These are phyloP conservation scores for Fragilaria crotonensis DNA, from an alignment of 108 stramenopile genomes.

Conservation along the genomic window DNA sequence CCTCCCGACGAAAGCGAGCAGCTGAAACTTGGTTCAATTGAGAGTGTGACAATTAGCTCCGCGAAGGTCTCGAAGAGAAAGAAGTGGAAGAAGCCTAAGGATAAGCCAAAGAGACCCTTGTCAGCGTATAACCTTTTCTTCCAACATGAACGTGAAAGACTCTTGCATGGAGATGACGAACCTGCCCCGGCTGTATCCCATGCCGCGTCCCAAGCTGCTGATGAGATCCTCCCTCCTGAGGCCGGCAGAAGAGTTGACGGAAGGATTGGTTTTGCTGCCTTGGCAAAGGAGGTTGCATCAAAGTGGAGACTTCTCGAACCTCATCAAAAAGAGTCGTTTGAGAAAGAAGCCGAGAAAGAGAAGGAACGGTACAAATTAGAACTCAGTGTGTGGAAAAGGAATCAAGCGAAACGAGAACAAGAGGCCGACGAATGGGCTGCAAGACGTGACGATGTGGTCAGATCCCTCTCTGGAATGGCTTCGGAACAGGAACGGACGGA, in stretches of 20 bases:
- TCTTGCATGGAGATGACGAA: constrained; percentile 9
- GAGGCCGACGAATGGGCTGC: not conserved
- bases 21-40: not conserved
- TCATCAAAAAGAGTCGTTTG: constrained; percentile 31
- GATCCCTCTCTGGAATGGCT: not conserved
- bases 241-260: not conserved
- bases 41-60: not conserved
- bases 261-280: constrained; percentile 45
- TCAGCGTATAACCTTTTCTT: constrained; percentile 54
- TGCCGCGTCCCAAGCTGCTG: not conserved
- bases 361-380: constrained; percentile 37
- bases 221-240: not conserved
- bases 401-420: not conserved
- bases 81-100: constrained; percentile 51
- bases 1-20: not conserved
- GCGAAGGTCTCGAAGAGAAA: constrained; percentile 1
- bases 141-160: constrained; percentile 22
- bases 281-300: constrained; percentile 52
- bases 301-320: constrained; percentile 49
- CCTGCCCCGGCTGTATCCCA: constrained; percentile 8
- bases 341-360: constrained; percentile 25
- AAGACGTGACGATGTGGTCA: not conserved
- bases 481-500: not conserved
- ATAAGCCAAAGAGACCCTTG: constrained; percentile 41
- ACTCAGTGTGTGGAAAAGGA: constrained; percentile 11